Conservation (phyloP, 2,329 filamentous ascomycete species). For the Lasiodiplodia citricola region DNA sequence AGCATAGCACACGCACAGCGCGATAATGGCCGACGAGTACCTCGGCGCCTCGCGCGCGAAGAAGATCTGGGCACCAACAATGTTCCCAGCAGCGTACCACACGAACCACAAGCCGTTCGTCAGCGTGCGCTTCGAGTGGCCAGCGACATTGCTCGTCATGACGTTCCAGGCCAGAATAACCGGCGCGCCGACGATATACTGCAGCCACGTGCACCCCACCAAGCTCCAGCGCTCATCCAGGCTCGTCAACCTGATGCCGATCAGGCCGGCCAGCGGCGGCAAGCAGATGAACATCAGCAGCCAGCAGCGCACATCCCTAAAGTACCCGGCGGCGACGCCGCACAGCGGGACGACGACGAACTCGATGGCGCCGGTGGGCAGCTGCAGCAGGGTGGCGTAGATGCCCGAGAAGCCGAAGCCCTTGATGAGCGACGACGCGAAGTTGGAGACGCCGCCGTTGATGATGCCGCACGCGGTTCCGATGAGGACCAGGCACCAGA, state of each 20-base stretch:
- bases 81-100: constrained; percentile 56
- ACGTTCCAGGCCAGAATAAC: constrained; percentile 60
- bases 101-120: constrained; percentile 58
- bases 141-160: constrained; percentile 50
- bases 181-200: constrained; percentile 56
- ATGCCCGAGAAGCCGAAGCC: constrained; percentile 51
- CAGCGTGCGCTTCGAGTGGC: constrained; percentile 58
- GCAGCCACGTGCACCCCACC: constrained; percentile 60
- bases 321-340: constrained; percentile 42
- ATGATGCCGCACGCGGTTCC: constrained; percentile 53
- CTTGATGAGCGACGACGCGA: constrained; percentile 53
- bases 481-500: constrained; percentile 48
- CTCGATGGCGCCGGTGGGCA: constrained; percentile 52
- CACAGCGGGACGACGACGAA: constrained; percentile 46
- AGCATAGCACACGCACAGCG: constrained; percentile 51
- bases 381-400: constrained; percentile 50
- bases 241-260: constrained; percentile 57
- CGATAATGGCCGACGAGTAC: constrained; percentile 53
- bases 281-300: constrained; percentile 48
- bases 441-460: constrained; percentile 59
- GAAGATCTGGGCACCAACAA: constrained; percentile 56
- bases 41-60: constrained; percentile 51
- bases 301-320: constrained; percentile 37
- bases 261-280: constrained; percentile 55
- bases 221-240: constrained; percentile 55